Base-by-base conservation (phyloP, 495 filamentous ascomycete genomes). In the Penicillium antarcticum region DNA sequence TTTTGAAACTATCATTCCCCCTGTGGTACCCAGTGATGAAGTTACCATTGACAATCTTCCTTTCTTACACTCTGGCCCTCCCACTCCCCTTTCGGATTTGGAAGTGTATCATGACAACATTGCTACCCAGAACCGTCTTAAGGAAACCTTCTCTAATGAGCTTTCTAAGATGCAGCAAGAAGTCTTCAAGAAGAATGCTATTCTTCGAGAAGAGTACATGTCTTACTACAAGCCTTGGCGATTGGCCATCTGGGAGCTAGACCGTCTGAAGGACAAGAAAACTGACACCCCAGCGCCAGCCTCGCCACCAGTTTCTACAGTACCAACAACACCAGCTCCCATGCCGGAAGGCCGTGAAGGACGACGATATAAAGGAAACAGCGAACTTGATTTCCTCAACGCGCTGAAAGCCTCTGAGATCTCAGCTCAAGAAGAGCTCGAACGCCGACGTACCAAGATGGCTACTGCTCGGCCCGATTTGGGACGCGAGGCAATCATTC, bases 401-500 rank as follows among this genome's bases (percentile, higher is more conserved):
- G 87, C 86, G 4, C 66, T 97, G 4, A 81, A 87, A 50, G 84
- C 88, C 52, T 95, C 90, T 2, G 80, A 86, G 45, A 83, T 84
- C 35, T 87, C 85, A 34, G 87, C 82, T n/a, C 83, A 84, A 56
- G 83, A 91, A 61, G 85, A 83, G 58, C 72, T 85, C 38, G 87
- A 89, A 51, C 79, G 83, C 42, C 83, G 86, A 48, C 77, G 85
- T 23, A 80, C 81, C 13, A 71, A 69, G 45, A 84, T 84, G 53
- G 79, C 83, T 29, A 85, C 86, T 52, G 85, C 87, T 29, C 84
- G 84, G 38, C 80, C 87, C 37, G 89, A 92, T 55, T 82, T 82
- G 36, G 85, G 85, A 1, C 90, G 89, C 59, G 94, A 98, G 69
- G 94, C 94, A 0, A 75, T 80, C 2, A 84, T 97, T 37, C 92